These are phyloP conservation scores for Scedosporium apiospermum DNA, from an alignment of 2,329 filamentous ascomycete species.

Conservation along the genomic window DNA sequence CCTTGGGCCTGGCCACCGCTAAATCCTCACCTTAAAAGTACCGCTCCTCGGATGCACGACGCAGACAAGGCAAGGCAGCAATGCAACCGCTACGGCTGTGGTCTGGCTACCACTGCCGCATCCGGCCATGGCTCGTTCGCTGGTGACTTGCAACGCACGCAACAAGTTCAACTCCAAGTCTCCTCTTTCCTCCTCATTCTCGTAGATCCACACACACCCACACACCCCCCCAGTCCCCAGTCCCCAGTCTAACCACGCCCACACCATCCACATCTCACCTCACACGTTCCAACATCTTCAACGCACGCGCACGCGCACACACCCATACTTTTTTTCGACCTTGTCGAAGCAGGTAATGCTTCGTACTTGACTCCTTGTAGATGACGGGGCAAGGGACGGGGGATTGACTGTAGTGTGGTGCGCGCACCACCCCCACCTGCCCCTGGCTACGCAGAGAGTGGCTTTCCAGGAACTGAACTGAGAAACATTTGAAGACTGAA, in stretches of 20 bases:
- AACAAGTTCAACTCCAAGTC: not conserved
- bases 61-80: not conserved
- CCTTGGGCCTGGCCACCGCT: not conserved
- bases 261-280: not conserved
- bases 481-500: too few species aligned
- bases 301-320: not conserved
- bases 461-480: not conserved
- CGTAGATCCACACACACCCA: not conserved
- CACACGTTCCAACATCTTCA: not conserved
- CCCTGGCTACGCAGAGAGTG: not conserved
- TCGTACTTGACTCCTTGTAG: not conserved
- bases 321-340: not conserved
- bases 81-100: not conserved
- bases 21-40: not conserved
- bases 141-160: not conserved
- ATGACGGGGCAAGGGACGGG: not conserved
- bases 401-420: not conserved
- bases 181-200: not conserved
- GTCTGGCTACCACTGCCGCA: not conserved
- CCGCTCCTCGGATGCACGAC: not conserved
- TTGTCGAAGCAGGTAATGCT: not conserved
- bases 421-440: not conserved
- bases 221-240: too few species aligned
- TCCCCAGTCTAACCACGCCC: not conserved
- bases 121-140: not conserved